These are phyloP conservation scores for Pseudocercospora musae DNA, from an alignment of 2,329 filamentous ascomycete genomes.

Conservation along the genomic window DNA sequence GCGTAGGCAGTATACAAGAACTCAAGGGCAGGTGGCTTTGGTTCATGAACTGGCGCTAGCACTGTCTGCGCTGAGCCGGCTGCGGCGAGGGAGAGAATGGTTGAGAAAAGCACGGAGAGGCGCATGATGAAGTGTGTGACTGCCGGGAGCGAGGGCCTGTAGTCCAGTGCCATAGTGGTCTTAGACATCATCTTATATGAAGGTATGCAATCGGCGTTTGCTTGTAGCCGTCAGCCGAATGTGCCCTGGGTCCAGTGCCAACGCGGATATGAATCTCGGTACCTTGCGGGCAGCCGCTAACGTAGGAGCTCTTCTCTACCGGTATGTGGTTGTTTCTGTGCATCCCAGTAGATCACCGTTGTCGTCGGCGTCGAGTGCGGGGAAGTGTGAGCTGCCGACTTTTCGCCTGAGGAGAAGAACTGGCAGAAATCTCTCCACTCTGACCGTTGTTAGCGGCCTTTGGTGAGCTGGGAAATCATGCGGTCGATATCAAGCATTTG, in stretches of 20 bases:
- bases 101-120: neutral
- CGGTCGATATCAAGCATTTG: slow-evolving; percentile 79
- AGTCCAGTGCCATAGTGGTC: neutral
- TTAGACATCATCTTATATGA: neutral
- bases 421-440: neutral
- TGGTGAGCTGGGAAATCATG: slow-evolving; percentile 55
- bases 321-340: neutral
- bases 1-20: slow-evolving; percentile 33
- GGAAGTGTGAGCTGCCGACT: neutral
- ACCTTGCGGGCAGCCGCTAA: neutral
- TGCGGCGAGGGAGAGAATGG: slow-evolving; percentile 8
- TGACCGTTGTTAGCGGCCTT: slow-evolving; percentile 24
- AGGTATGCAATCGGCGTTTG: neutral
- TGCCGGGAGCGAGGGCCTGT: neutral
- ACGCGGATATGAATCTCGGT: neutral
- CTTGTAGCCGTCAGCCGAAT: neutral
- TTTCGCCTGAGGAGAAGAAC: neutral
- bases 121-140: neutral
- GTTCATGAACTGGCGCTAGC: slow-evolving; percentile 5
- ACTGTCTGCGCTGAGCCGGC: slow-evolving; percentile 7
- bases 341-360: neutral
- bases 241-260: neutral
- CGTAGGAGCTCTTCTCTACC: neutral
- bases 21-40: slow-evolving; percentile 24
- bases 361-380: neutral